Percentiles rank a stretch among this genome's conserved stretches.
phyloP scores from a whole-genome alignment of 208 protist genomes.

The Acanthamoeba royreba region DNA sequence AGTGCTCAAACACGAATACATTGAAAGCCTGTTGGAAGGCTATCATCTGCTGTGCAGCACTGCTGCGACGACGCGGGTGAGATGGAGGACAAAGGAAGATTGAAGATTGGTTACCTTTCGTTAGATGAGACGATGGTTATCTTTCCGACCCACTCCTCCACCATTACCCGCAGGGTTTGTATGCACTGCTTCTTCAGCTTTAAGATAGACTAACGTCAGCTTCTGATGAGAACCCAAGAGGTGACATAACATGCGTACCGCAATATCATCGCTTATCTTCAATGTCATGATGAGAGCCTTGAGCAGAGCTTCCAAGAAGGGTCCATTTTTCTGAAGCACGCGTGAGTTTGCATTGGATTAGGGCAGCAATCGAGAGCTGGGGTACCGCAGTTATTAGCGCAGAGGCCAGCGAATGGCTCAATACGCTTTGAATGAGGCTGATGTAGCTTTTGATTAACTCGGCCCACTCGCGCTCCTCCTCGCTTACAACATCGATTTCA shows the following conservation, averaged over 20 bases:
- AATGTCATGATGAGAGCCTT: background rate
- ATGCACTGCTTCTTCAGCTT: background rate
- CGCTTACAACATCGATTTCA: background rate
- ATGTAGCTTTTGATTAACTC: background rate
- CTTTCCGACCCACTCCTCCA: background rate
- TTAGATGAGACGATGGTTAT: background rate
- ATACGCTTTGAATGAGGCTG: background rate
- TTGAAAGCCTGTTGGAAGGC: slow-evolving; percentile 3
- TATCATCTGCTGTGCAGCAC: background rate
- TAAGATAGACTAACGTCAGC: background rate
- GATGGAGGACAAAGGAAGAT: background rate
- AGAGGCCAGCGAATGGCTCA: background rate
- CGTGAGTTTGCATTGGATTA: background rate
- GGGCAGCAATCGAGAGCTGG: background rate
- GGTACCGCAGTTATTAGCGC: background rate
- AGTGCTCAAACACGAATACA: slow-evolving; percentile 4
- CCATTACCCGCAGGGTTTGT: background rate
- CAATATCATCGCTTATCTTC: background rate
- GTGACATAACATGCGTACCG: background rate
- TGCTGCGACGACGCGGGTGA: background rate
- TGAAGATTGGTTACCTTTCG: background rate
- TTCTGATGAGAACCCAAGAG: background rate
- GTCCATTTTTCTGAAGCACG: background rate
- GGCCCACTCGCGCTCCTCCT: background rate
- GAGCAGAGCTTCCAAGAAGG: background rate